phyloP scores from a whole-genome alignment of 441 rosid genomes.

The Populus hybrid region DNA sequence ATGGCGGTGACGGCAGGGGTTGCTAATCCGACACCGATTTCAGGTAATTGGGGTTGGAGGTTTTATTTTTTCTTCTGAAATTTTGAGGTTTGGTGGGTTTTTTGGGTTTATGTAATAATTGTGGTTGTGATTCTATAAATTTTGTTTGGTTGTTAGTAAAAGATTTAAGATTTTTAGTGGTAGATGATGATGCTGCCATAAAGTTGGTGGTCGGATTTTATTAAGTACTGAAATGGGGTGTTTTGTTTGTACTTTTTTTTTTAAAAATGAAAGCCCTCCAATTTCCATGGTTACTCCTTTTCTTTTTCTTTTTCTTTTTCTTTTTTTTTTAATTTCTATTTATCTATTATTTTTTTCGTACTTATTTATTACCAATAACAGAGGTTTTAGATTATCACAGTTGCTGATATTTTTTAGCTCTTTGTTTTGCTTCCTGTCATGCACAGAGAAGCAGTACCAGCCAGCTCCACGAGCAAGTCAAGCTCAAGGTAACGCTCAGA shows the following conservation, averaged over 20 bases:
- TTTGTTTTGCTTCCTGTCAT: conserved; percentile 8
- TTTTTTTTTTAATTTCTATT: background rate
- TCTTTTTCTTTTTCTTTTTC: too few relatives aligned
- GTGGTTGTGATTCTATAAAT: background rate
- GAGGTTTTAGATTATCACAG: background rate
- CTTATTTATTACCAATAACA: background rate
- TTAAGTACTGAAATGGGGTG: background rate
- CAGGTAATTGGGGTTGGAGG: conserved; percentile 36
- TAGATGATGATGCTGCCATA: background rate
- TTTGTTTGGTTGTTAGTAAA: background rate
- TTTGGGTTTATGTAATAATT: conserved; percentile 5
- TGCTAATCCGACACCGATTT: conserved; percentile 43
- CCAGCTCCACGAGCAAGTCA: conserved; percentile 31
- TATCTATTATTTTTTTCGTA: background rate
- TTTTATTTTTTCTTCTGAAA: background rate
- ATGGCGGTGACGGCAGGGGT: conserved; percentile 19
- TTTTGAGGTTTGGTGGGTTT: background rate
- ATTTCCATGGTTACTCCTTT: background rate
- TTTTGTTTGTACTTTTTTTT: background rate
- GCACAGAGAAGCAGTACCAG: conserved; percentile 53
- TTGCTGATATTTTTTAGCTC: background rate
- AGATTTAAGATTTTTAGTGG: background rate
- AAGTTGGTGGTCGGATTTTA: conserved; percentile 6
- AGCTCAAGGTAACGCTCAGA: conserved; percentile 44
- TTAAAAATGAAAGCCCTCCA: background rate